Percentiles rank a stretch among this genome's conserved stretches.
Conservation (phyloP, 495 filamentous ascomycete genomes). For the Xylaria palmicola region DNA sequence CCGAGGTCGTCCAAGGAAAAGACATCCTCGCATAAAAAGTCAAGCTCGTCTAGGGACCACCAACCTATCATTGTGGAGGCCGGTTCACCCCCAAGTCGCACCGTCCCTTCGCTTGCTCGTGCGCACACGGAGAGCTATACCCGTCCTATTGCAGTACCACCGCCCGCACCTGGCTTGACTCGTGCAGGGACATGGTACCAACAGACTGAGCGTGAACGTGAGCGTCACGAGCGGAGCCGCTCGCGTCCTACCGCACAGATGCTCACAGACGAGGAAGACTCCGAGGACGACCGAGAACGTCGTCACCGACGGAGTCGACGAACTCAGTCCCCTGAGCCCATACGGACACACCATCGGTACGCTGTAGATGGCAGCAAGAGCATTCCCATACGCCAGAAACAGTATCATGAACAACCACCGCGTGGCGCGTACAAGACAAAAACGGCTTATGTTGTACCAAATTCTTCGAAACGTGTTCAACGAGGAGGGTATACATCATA, state of each 20-base stretch:
- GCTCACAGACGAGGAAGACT: slow-evolving; percentile 24
- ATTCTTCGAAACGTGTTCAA: slow-evolving; percentile 21
- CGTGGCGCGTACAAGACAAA: slow-evolving; percentile 21
- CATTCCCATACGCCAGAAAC: slow-evolving; percentile 21
- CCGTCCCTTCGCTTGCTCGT: slow-evolving; percentile 32
- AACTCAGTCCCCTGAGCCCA: slow-evolving; percentile 26
- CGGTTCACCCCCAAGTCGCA: slow-evolving; percentile 22
- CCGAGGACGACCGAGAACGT: slow-evolving; percentile 27
- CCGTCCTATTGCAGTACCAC: slow-evolving; percentile 20
- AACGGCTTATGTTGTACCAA: slow-evolving; percentile 19
- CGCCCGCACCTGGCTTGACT: slow-evolving; percentile 10
- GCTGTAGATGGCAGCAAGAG: slow-evolving; percentile 14
- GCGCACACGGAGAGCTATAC: slow-evolving; percentile 33
- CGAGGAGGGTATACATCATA: slow-evolving; percentile 15
- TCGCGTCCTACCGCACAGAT: slow-evolving; percentile 18
- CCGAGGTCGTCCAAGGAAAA: slow-evolving; percentile 37
- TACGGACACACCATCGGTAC: slow-evolving; percentile 20
- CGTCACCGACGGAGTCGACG: slow-evolving; percentile 25
- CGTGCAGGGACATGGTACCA: slow-evolving; percentile 24
- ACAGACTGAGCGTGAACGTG: slow-evolving; percentile 16
- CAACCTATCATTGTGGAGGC: slow-evolving; percentile 29
- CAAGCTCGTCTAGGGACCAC: slow-evolving; percentile 22
- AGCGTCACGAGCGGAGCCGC: slow-evolving; percentile 26
- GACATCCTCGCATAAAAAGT: slow-evolving; percentile 29
- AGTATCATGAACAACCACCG: slow-evolving; percentile 18